Conservation (phyloP, 768 basidiomycete genomes). For the Pilatotrama ljubarskyi region DNA sequence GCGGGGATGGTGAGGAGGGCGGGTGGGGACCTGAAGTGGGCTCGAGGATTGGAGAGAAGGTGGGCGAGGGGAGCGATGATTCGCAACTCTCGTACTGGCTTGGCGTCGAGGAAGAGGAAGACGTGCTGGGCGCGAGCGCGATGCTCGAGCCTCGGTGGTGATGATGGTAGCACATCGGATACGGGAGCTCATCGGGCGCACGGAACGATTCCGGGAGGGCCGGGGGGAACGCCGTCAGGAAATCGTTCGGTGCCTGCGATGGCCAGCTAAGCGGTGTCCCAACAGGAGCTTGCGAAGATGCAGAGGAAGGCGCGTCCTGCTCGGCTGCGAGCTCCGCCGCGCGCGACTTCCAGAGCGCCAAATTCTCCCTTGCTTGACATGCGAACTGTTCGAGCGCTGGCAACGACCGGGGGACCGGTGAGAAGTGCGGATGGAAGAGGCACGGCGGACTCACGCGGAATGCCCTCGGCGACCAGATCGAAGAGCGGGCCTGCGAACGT, state of each 20-base stretch:
- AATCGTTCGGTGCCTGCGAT: slow-evolving; percentile 42
- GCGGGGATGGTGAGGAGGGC: not conserved
- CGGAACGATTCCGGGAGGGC: slow-evolving; percentile 48
- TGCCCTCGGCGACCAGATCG: slow-evolving; percentile 65
- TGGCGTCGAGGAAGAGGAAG: slow-evolving; percentile 20
- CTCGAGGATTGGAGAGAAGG: slow-evolving; percentile 16
- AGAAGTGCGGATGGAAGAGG: not conserved
- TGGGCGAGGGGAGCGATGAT: slow-evolving; percentile 27
- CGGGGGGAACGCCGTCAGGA: slow-evolving; percentile 56
- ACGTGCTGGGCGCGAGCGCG: slow-evolving; percentile 20
- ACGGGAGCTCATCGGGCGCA: slow-evolving; percentile 25
- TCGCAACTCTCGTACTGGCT: slow-evolving; percentile 31
- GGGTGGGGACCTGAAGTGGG: not conserved
- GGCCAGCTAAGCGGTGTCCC: slow-evolving; percentile 25
- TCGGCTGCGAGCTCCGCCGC: slow-evolving; percentile 39
- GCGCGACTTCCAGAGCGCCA: slow-evolving; percentile 65
- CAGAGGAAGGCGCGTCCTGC: slow-evolving; percentile 7
- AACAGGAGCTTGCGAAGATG: not conserved
- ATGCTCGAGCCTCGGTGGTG: slow-evolving; percentile 19
- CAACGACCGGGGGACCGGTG: not conserved
- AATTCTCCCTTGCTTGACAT: slow-evolving; percentile 66
- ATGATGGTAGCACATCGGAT: slow-evolving; percentile 23
- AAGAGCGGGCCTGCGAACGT: slow-evolving; percentile 84
- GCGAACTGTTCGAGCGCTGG: slow-evolving; percentile 71
- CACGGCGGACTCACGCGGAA: slow-evolving; percentile 61